Evolutionary conservation across 441 rosid genomes (phyloP), one percentile per base, ranked within the genome.

Genomic region (Dalechampia spathulata): DNA sequence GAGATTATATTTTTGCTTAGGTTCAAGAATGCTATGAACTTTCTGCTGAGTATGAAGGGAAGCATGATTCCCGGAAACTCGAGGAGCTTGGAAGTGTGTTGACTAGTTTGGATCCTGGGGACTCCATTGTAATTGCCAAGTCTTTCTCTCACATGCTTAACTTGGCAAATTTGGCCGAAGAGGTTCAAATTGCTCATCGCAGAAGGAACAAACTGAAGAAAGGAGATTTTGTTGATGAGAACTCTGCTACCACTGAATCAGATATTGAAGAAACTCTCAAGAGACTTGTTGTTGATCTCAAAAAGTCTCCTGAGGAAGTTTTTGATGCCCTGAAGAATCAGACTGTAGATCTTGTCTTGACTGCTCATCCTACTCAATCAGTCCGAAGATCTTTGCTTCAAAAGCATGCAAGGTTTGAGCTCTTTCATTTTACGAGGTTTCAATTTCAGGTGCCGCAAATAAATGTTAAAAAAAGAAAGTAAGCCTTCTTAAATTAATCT

Each of bases 321-420:
- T 86, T 91, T 49, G 96, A 83, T 64, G 98, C 98, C 49, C 67
- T 92, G 32, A 92, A 92, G 78, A 88, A 89, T 59, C 98, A 92
- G 72, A 92, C 96, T 19, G 98, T 92, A 40, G 98, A 92, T 79
- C 74, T 89, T 68, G 98, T 92, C 66, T 72, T 92, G 7, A 92
- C 97, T 71, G 99, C 99, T 58, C 99, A 92, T 72, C 99, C 99
- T 60, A 92, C 99, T 30, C 99, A 92, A 60, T 89, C 99, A 9
- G 84, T 92, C 30, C 88, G 99, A 32, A 75, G 99, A 79, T 92
- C 99, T 49, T 69, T 92, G 74, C 98, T 92, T 71, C 96, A 92
- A 66, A 92, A 92, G 68, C 96, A 87, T 55, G 95, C 78, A 38
- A 86, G 98, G 96, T 91, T 66, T 27, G 74, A n/a, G n/a, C n/a